Conservation (phyloP, 1,139 yeast genomes). For the Ogataea hybrid region DNA sequence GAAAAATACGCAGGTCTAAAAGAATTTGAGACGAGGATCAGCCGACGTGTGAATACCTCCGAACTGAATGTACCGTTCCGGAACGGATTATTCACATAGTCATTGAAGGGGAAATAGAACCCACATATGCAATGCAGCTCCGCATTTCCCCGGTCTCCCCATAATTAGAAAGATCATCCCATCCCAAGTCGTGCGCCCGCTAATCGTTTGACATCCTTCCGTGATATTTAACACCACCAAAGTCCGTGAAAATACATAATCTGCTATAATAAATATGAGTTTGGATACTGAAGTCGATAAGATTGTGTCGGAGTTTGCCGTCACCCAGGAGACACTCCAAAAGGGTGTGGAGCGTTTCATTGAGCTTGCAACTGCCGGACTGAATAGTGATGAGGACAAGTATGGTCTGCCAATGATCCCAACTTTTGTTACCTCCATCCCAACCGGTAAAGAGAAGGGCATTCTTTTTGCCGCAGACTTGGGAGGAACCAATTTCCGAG, state of each 20-base stretch:
- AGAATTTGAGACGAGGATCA: too few species aligned
- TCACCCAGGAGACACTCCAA: slow-evolving; percentile 50
- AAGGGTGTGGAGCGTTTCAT: slow-evolving; percentile 65
- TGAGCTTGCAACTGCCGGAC: slow-evolving; percentile 60
- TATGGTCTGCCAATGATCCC: slow-evolving; percentile 84
- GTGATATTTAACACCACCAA: slow-evolving; percentile 1
- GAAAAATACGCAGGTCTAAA: too few species aligned
- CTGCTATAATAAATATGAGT: slow-evolving; percentile 1
- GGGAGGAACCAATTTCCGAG: slow-evolving; percentile 89
- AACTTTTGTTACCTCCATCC: slow-evolving; percentile 74
- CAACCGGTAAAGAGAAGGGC: slow-evolving; percentile 80
- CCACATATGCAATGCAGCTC: not conserved
- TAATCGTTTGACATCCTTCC: slow-evolving; percentile 3
- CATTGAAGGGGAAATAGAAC: not conserved
- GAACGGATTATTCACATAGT: too few species aligned
- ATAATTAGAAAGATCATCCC: not conserved
- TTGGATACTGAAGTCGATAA: slow-evolving; percentile 38
- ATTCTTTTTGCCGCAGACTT: slow-evolving; percentile 77
- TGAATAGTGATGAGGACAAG: slow-evolving; percentile 41
- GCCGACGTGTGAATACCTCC: too few species aligned
- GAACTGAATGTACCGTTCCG: too few species aligned
- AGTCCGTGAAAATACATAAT: slow-evolving; percentile 4
- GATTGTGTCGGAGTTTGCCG: slow-evolving; percentile 53
- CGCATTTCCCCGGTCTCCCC: not conserved
- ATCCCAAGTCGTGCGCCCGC: not conserved